Evolutionary conservation across 1,284 basidiomycete species (phyloP), one percentile per base, ranked within the genome.

Genomic region (Stygiomarasmius scandens): DNA sequence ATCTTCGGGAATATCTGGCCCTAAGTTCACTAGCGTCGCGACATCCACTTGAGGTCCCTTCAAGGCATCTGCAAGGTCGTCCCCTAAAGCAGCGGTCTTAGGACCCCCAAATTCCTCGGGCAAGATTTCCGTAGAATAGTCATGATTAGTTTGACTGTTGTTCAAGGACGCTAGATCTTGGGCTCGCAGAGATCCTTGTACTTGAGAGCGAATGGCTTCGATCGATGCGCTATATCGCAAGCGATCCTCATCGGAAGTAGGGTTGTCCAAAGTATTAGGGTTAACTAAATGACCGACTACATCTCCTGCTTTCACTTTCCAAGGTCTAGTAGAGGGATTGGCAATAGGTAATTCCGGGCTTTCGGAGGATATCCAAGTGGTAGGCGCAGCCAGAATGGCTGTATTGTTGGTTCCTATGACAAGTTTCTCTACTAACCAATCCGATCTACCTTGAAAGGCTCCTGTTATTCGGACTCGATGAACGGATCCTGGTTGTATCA

Each of bases 341-440:
- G 51, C 38, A 1, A 53, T 53, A 4, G 51, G 38, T 1, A 53
- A 14, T 25, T 4, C 19, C 10, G 49, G 49, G 19, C 32, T 50
- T 19, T 3, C 24, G 4, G 23, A 32, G 5, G 11, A n/a, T n/a
- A 43, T 24, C 51, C 51, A 52, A 43, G 51, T 52, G 3, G 51
- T 24, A 8, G 23, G 51, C 5, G 36, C 8, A 14, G 11, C 11
- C 16, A 25, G 5, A 5, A 61, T 45, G 16, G n/a, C 25, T 2
- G 16, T 32, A 16, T 58, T 50, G 0, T 61, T 53, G 0, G 23
- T 51, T 1, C 53, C 25, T 3, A 58, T 52, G 0, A 61, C 10
- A 1, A 60, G 3, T 24, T 56, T 58, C 32, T 62, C 58, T 0
- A 62, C 55, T 0, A 62, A n/a, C 61, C 61, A 62, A 12, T 62